Percentiles rank a stretch among this genome's conserved stretches.
Evolutionary conservation across 2,329 filamentous ascomycete species (phyloP).

Genomic region (Biscogniauxia marginata): DNA sequence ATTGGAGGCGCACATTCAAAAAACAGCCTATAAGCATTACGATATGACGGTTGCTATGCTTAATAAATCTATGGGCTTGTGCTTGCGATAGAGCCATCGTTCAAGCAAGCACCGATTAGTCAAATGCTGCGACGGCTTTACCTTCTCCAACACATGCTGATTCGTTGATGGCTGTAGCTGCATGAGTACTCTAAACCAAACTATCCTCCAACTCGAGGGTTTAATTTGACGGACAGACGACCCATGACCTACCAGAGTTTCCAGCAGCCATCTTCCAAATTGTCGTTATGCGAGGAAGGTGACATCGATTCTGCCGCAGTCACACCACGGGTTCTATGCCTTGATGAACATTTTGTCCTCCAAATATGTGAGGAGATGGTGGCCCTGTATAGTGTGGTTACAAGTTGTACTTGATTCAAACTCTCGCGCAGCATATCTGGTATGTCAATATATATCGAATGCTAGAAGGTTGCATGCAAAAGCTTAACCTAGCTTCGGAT

Average conservation of each 20-base stretch:
- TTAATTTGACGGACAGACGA: neutral
- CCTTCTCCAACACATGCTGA: slow-evolving; percentile 3
- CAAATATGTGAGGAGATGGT: no score
- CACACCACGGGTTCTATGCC: no score
- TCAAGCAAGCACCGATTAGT: slow-evolving; percentile 5
- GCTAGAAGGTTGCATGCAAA: slow-evolving; percentile 20
- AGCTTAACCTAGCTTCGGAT: slow-evolving; percentile 19
- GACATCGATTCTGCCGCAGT: slow-evolving; percentile 5
- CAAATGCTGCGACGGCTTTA: neutral
- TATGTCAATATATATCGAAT: slow-evolving; percentile 12
- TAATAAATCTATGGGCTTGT: slow-evolving; percentile 70
- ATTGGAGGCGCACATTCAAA: slow-evolving; percentile 18
- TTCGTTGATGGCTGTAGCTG: neutral
- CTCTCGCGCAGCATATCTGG: no score
- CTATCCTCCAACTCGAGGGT: neutral
- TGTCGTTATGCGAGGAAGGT: neutral
- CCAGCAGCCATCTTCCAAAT: neutral
- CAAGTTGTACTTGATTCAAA: no score
- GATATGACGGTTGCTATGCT: slow-evolving; percentile 70
- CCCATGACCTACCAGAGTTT: no score
- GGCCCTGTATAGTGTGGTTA: no score
- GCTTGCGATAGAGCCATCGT: slow-evolving; percentile 45
- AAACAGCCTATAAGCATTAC: slow-evolving; percentile 56
- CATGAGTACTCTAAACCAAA: neutral
- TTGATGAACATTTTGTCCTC: slow-evolving; percentile 11